These are phyloP conservation scores for Cordyceps cateniannulata DNA, from an alignment of 2,329 filamentous ascomycete species.

Conservation along the genomic window DNA sequence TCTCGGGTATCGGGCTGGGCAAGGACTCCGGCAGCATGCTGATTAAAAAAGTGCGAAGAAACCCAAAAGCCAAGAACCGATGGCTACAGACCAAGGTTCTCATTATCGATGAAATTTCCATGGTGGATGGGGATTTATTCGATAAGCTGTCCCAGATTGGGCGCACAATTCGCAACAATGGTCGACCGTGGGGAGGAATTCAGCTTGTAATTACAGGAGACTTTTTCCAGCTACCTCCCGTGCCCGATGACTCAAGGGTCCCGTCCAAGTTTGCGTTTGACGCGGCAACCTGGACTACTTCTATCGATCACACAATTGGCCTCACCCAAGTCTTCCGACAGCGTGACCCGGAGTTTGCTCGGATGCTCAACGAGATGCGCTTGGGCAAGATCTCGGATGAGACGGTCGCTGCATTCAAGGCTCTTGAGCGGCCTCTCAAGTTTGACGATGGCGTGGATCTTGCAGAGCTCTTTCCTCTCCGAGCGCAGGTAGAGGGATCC, in stretches of 20 bases:
- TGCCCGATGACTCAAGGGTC: slow-evolving; percentile 66
- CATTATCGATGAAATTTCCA: slow-evolving; percentile 92
- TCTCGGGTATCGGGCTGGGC: slow-evolving; percentile 88
- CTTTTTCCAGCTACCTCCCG: slow-evolving; percentile 94
- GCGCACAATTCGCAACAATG: slow-evolving; percentile 79
- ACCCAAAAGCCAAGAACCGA: slow-evolving; percentile 77
- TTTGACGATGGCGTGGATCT: slow-evolving; percentile 64
- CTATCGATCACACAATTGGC: slow-evolving; percentile 91
- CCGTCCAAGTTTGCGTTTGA: slow-evolving; percentile 88
- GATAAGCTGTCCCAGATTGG: slow-evolving; percentile 92
- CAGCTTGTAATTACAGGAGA: slow-evolving; percentile 94
- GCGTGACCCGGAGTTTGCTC: slow-evolving; percentile 79
- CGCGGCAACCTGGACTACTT: slow-evolving; percentile 83
- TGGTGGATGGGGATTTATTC: slow-evolving; percentile 96
- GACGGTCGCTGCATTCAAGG: slow-evolving; percentile 71
- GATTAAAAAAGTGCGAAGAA: slow-evolving; percentile 84
- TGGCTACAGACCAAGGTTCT: slow-evolving; percentile 87
- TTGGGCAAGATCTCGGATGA: slow-evolving; percentile 71
- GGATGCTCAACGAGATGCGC: slow-evolving; percentile 97
- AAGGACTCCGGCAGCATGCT: slow-evolving; percentile 78
- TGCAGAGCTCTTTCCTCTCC: slow-evolving; percentile 90
- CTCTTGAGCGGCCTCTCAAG: slow-evolving; percentile 61
- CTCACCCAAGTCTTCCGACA: slow-evolving; percentile 95
- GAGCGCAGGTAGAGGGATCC: slow-evolving; percentile 80
- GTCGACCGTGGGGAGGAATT: slow-evolving; percentile 88